These are phyloP conservation scores for Acrocalymma vagum DNA, from an alignment of 2,329 filamentous ascomycete species.

Conservation along the genomic window DNA sequence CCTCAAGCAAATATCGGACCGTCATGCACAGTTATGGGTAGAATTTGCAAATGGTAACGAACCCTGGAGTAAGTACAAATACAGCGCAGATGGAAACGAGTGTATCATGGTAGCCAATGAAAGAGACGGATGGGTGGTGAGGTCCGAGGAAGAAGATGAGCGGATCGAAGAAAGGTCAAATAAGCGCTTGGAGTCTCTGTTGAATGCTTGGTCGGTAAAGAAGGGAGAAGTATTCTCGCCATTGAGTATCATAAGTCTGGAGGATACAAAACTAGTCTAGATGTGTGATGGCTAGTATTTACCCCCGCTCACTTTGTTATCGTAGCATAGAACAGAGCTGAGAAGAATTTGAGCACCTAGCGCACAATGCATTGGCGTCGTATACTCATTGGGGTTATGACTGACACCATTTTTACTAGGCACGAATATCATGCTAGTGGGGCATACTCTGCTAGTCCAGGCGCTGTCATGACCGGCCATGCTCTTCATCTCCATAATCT, in stretches of 20 bases:
- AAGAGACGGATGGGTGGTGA: constrained; percentile 28
- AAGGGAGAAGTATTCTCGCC: constrained; percentile 14
- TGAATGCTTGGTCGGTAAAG: constrained; percentile 19
- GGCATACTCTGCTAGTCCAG: constrained; percentile 36
- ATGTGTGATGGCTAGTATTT: constrained; percentile 16
- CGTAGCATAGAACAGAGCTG: constrained; percentile 39
- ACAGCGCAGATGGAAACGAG: constrained; percentile 13
- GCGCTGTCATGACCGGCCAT: constrained; percentile 36
- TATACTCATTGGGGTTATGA: constrained; percentile 55
- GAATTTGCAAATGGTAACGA: constrained; percentile 26
- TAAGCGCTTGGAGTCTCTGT: constrained; percentile 20
- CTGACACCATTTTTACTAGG: constrained; percentile 53
- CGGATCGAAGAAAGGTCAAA: constrained; percentile 16
- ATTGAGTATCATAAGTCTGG: constrained; percentile 19
- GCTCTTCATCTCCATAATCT: constrained; percentile 38
- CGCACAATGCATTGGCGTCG: constrained; percentile 52
- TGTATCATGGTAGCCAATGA: constrained; percentile 32
- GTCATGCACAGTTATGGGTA: constrained; percentile 30
- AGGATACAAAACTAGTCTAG: constrained; percentile 13
- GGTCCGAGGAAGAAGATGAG: constrained; percentile 21
- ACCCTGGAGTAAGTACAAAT: constrained; percentile 28
- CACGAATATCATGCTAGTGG: constrained; percentile 54
- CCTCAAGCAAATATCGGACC: constrained; percentile 26
- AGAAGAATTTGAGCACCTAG: constrained; percentile 57
- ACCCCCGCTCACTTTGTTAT: constrained; percentile 24